Base-by-base conservation (phyloP, 345 rosid species). In the Laguncularia racemosa region DNA sequence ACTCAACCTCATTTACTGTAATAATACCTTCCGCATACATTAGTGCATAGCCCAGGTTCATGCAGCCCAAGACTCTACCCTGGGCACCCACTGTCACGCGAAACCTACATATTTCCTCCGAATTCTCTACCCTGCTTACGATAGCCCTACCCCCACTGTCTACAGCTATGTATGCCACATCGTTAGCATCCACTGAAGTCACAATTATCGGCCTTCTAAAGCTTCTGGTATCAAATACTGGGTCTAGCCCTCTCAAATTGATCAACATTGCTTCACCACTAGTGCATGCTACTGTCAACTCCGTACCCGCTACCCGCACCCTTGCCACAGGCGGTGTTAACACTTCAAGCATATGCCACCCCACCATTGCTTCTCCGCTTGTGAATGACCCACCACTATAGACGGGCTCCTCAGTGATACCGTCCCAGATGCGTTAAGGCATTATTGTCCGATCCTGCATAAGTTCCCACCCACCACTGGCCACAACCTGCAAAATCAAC, bases 381-480 rank as follows among this genome's bases (percentile, higher is more conserved):
- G 97, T 89, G 44, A 93, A 55, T 0, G 80, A 4, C 14, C 92
- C 86, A 17, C 82, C 93, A 2, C 80, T 73, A 55, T 76, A 83
- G 0, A 78, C 67, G 0, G 70, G 65, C 52, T 75, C 79, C 62
- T 85, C 97, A 0, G 73, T 59, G 62, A 65, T 57, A 0, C 79
- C 73, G 52, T 89, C 74, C 99, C 99, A 93, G 8, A 93, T 78
- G 48, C 62, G 96, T n/a, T 58, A 85, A 80, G 3, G 97, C 85
- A 43, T 81, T 86, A 17, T 84, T 93, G 0, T 89, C 89, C 0
- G 79, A 79, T 0, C 98, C 98, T 0, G 97, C 98, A 54, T 79
- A 87, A 4, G 89, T 84, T 7, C 97, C 98, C n/a, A 84, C 95
- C 98, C 98, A 92, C 80, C 84, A 86, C 0, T 76, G 84, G 12